A percentile compares a stretch with the other conserved stretches of the same genome.
Evolutionary conservation across 2,329 filamentous ascomycete genomes (phyloP).

Genomic region (Nothophaeocryptopus gaeumannii): DNA sequence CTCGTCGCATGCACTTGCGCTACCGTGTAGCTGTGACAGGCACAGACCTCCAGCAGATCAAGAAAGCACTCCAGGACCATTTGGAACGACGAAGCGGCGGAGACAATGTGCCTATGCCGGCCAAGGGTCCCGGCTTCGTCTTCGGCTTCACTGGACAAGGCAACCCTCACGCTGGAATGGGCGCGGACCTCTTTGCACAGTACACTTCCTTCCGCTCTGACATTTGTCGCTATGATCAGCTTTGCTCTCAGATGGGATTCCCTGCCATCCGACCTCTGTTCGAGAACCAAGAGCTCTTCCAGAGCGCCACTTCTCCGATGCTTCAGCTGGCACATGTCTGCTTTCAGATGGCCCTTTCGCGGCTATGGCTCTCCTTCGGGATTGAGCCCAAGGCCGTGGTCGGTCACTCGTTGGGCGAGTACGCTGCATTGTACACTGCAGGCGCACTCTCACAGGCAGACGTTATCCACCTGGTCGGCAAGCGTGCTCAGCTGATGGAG

Average conservation of each 20-base stretch:
- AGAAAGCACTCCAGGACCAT: constrained; percentile 1
- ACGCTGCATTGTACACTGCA: constrained; percentile 37
- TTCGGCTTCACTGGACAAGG: constrained; percentile 44
- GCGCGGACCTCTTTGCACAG: constrained; percentile 33
- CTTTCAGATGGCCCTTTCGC: constrained; percentile 42
- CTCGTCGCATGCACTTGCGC: constrained; percentile 26
- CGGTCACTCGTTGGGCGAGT: constrained; percentile 40
- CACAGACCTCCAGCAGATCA: constrained; percentile 3
- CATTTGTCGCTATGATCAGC: constrained; percentile 32
- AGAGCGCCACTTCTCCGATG: constrained; percentile 12
- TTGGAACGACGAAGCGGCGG: background rate
- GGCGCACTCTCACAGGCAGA: constrained; percentile 35
- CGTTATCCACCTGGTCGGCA: constrained; percentile 36
- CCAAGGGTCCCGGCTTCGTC: constrained; percentile 26
- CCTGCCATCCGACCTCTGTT: constrained; percentile 30
- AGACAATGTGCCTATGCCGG: constrained; percentile 4
- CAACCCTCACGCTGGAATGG: constrained; percentile 27
- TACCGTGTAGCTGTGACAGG: constrained; percentile 15
- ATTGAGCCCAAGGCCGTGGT: constrained; percentile 27
- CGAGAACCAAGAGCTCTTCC: constrained; percentile 12
- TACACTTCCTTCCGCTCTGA: constrained; percentile 31
- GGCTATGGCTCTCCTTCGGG: constrained; percentile 30
- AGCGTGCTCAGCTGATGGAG: constrained; percentile 28
- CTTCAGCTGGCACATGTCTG: constrained; percentile 41
- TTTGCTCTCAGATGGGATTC: constrained; percentile 31